Percentiles rank a stretch among this genome's conserved stretches.
Evolutionary conservation across 805 yeast species (phyloP).

Genomic region (Kluyveromyces dobzhanskii): DNA sequence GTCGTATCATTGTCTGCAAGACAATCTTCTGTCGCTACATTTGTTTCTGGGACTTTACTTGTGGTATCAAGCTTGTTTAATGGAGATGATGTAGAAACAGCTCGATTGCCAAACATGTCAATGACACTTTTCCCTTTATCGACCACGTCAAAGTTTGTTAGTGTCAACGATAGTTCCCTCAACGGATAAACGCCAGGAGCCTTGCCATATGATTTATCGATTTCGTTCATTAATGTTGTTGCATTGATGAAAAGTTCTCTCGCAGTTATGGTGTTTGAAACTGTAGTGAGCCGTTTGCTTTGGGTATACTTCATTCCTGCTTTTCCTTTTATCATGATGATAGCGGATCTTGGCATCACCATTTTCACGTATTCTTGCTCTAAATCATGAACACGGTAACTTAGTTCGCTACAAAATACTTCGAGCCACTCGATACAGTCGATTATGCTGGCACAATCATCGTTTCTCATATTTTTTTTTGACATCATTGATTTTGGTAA

Average conservation of each 20-base stretch:
- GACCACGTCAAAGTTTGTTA: slow-evolving; percentile 46
- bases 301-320: slow-evolving; percentile 15
- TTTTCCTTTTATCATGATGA: slow-evolving; percentile 30
- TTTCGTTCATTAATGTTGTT: slow-evolving; percentile 35
- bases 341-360: slow-evolving; percentile 41
- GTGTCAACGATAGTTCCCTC: slow-evolving; percentile 40
- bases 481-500: slow-evolving; percentile 83
- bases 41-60: neutral
- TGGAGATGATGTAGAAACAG: slow-evolving; percentile 4
- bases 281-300: slow-evolving; percentile 13
- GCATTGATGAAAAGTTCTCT: slow-evolving; percentile 28
- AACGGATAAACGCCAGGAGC: slow-evolving; percentile 37
- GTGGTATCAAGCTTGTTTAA: neutral
- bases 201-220: slow-evolving; percentile 23
- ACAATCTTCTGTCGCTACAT: neutral
- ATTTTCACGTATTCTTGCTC: slow-evolving; percentile 45
- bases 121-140: slow-evolving; percentile 26
- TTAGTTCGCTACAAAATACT: slow-evolving; percentile 74
- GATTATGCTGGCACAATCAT: slow-evolving; percentile 39
- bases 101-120: slow-evolving; percentile 27
- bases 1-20: neutral
- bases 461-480: slow-evolving; percentile 64
- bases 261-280: slow-evolving; percentile 10
- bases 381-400: slow-evolving; percentile 60
- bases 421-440: slow-evolving; percentile 73